Base-by-base conservation (phyloP, 2,329 filamentous ascomycete genomes). In the Alternaria sp. region DNA sequence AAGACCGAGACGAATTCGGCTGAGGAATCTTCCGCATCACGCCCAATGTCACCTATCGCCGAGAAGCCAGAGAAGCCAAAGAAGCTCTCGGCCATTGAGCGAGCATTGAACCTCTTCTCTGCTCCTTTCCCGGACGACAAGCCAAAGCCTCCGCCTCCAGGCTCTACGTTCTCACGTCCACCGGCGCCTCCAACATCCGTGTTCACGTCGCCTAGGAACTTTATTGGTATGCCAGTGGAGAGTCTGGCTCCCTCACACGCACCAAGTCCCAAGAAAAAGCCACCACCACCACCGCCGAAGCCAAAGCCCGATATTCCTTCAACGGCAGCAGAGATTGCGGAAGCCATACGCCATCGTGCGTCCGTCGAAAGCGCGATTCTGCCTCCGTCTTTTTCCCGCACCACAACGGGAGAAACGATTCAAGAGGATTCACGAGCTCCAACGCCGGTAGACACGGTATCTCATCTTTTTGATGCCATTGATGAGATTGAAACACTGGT, bases 401-500 rank as follows among this genome's bases (percentile, higher is more conserved):
- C 62, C 18, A 49, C 66, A 42, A 55, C 54, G 42, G 56, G 57
- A 49, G 54, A 62, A 36, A 56, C 58, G 48, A 57, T 53, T 20
- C 62, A 51, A 42, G 66, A 68, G 41, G 63, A 65, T 11, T 74
- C 75, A 7, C 67, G 65, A 18, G 64, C 70, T 20, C 59, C 66
- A 18, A 71, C 74, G 7, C 73, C 71, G 7, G 55, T 64, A 24
- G 72, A 64, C 18, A 69, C 70, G 32, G 65, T 72, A 2, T 76
- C 76, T 22, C 75, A 75, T 8, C 66, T 78, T 12, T 78, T 75
- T 44, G 73, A 75, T 38, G 74, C 73, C 3, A 55, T 73, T 18
- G 75, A 78, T 53, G 76, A 78, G 32, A 77, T 77, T 32, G 74
- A 77, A 38, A 69, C 69, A 5, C 52, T 77, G n/a, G 62, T 68